Percentiles rank a stretch among this genome's conserved stretches.
phyloP scores from a whole-genome alignment of 139 green algal genomes.

The Chlorella sp. region DNA sequence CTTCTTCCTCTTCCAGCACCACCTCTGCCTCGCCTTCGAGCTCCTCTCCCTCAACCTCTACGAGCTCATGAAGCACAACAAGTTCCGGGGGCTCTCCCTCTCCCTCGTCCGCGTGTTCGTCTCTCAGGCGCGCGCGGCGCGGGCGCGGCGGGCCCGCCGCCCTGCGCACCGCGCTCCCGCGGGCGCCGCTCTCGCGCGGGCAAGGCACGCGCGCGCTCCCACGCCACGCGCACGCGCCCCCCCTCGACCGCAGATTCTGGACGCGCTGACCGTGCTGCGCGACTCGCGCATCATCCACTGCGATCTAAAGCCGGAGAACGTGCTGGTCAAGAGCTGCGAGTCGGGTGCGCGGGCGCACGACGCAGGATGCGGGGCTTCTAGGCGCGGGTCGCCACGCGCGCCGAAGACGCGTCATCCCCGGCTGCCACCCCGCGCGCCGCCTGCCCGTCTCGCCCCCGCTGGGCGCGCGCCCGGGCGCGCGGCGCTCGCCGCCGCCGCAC shows the following conservation, averaged over 20 bases:
- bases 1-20: conserved; percentile 88
- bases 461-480: too few species aligned
- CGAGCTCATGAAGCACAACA: conserved; percentile 96
- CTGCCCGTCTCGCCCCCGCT: too few species aligned
- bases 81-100: conserved; percentile 88
- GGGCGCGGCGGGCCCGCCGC: too few species aligned
- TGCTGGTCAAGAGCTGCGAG: conserved; percentile 75
- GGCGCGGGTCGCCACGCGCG: too few species aligned
- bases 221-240: background rate
- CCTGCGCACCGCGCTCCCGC: too few species aligned
- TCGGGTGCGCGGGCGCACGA: conserved; percentile 13
- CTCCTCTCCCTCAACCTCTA: conserved; percentile 96
- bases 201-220: too few species aligned
- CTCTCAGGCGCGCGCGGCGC: conserved; percentile 63
- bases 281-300: conserved; percentile 95
- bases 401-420: too few species aligned
- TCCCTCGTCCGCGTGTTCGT: conserved; percentile 87
- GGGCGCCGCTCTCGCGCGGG: too few species aligned
- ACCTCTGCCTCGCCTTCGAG: conserved; percentile 99
- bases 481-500: background rate
- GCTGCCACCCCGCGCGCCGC: too few species aligned
- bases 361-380: too few species aligned
- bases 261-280: conserved; percentile 80
- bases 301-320: conserved; percentile 99
- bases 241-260: conserved; percentile 77